These are phyloP conservation scores for Luffa aegyptiaca DNA, from an alignment of 306 rosid species.

Conservation along the genomic window DNA sequence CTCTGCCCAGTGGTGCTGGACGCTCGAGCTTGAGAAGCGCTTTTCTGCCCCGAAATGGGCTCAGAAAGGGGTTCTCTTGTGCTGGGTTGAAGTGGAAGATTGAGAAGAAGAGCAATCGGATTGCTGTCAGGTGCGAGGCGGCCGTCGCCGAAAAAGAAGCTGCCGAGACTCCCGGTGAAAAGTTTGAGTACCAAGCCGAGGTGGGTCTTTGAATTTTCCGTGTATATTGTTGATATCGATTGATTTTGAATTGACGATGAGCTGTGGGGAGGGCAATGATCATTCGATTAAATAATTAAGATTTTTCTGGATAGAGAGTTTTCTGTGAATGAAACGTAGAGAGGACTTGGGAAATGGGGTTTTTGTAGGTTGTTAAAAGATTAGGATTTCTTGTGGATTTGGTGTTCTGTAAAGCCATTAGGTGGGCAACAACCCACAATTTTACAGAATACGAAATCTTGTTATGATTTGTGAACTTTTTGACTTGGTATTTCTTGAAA, in stretches of 20 bases:
- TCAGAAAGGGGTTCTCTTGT: slow-evolving; percentile 24
- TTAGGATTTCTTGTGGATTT: not conserved
- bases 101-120: slow-evolving; percentile 24
- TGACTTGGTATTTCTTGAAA: not conserved
- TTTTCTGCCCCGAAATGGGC: slow-evolving; percentile 43
- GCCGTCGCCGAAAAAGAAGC: slow-evolving; percentile 80
- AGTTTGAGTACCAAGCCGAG: slow-evolving; percentile 97
- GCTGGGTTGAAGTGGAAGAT: slow-evolving; percentile 47
- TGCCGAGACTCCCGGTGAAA: slow-evolving; percentile 62
- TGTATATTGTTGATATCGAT: not conserved
- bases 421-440: not conserved
- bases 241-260: not conserved
- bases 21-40: slow-evolving; percentile 31
- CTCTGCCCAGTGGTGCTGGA: slow-evolving; percentile 18
- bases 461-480: not conserved
- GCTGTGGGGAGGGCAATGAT: not conserved
- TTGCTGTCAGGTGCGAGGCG: slow-evolving; percentile 64
- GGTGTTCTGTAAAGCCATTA: not conserved
- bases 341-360: not conserved
- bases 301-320: not conserved
- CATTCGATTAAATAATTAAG: not conserved
- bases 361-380: not conserved
- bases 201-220: slow-evolving; percentile 31
- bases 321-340: not conserved
- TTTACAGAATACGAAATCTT: not conserved